These are phyloP conservation scores for Dipteronia dyeriana DNA, from an alignment of 345 rosid species.

Conservation along the genomic window DNA sequence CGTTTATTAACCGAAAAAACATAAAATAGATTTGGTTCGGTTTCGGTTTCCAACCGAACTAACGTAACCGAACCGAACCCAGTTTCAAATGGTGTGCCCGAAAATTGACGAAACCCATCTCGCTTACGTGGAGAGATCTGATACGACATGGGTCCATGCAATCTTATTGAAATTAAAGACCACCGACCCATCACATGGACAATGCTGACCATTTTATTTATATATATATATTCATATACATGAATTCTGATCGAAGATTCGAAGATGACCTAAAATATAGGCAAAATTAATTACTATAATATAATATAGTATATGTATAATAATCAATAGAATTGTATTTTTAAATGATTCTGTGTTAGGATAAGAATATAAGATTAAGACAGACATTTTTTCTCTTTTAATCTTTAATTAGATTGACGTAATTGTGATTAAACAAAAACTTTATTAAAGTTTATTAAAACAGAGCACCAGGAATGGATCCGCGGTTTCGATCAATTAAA, in stretches of 20 bases:
- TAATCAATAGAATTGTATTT: no score
- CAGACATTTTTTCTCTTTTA: no score
- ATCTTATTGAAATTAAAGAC: conserved; percentile 5
- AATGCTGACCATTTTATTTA: not conserved
- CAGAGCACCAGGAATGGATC: not conserved
- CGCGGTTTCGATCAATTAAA: not conserved
- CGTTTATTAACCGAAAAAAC: no score
- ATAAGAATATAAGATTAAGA: not conserved
- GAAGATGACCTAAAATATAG: no score
- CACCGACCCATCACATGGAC: conserved; percentile 52
- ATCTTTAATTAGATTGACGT: not conserved
- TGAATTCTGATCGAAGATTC: no score
- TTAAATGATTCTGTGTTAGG: no score
- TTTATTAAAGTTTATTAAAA: not conserved
- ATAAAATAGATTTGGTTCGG: no score
- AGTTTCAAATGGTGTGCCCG: conserved; percentile 16
- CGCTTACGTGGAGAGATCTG: not conserved
- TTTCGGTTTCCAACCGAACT: no score
- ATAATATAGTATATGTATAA: no score
- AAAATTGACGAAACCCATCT: not conserved
- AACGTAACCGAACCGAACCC: no score
- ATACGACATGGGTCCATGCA: not conserved
- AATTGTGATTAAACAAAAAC: not conserved
- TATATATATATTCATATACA: no score
- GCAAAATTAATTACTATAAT: no score